Evolutionary conservation across 1,284 basidiomycete species (phyloP).

Genomic region (Apiotrichum brassicae): DNA sequence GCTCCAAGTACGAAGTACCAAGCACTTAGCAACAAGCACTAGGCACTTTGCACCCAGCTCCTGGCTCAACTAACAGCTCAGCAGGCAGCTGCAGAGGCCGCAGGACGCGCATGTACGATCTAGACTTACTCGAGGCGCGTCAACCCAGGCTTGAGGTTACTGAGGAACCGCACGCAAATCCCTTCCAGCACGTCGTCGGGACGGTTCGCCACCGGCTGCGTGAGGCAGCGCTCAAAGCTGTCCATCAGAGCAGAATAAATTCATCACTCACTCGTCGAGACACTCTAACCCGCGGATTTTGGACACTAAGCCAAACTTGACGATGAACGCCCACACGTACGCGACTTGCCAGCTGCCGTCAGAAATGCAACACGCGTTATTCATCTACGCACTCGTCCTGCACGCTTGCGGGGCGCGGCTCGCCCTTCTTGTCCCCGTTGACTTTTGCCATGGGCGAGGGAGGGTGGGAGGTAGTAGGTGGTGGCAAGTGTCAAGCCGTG

Average conservation of each 20-base stretch:
- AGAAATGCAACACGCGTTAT: too few relatives aligned
- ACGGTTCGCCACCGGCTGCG: constrained; percentile 35
- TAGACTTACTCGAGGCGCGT: constrained; percentile 30
- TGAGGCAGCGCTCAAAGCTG: constrained; percentile 38
- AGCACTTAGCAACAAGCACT: not conserved
- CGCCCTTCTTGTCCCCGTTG: not conserved
- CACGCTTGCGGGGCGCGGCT: constrained; percentile 1
- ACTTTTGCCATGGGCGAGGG: too few relatives aligned
- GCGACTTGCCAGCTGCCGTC: constrained; percentile 45
- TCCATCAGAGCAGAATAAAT: not conserved
- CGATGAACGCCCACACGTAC: constrained; percentile 42
- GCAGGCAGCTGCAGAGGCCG: too few relatives aligned
- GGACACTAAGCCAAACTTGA: constrained; percentile 33
- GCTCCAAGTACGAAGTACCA: not conserved
- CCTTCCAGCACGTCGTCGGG: constrained; percentile 43
- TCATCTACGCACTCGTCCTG: constrained; percentile 37
- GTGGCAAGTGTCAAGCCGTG: too few relatives aligned
- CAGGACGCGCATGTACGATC: too few relatives aligned
- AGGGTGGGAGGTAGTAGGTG: too few relatives aligned
- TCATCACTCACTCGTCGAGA: constrained; percentile 35
- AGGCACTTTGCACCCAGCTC: not conserved
- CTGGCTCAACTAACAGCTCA: too few relatives aligned
- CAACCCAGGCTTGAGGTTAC: constrained; percentile 34
- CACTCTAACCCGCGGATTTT: constrained; percentile 31
- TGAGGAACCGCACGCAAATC: constrained; percentile 36